A percentile compares a stretch with the other conserved stretches of the same genome.
phyloP scores from a whole-genome alignment of 345 rosid species.

The Murraya koenigii region DNA sequence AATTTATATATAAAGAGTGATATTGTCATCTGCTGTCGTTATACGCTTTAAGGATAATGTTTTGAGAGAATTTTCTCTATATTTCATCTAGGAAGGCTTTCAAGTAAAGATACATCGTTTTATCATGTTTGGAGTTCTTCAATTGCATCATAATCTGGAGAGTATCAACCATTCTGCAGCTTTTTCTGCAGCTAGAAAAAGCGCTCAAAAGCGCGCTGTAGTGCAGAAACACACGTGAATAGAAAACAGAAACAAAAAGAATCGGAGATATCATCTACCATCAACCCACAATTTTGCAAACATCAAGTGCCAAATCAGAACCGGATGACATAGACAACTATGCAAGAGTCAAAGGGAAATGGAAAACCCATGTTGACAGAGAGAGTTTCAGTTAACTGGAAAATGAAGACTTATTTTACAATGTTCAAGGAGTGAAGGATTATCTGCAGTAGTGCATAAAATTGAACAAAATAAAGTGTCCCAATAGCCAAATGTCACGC shows the following conservation, averaged over 20 bases:
- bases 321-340: not conserved
- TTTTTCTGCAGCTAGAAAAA: not conserved
- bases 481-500: not conserved
- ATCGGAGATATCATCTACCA: not conserved
- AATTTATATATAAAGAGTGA: not conserved
- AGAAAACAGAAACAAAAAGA: no score
- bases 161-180: not conserved
- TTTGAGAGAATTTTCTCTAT: not conserved
- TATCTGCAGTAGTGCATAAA: not conserved
- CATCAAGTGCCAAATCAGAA: not conserved
- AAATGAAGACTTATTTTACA: not conserved
- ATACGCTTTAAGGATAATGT: not conserved
- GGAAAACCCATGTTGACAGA: not conserved
- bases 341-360: not conserved
- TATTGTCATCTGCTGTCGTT: not conserved
- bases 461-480: not conserved
- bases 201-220: not conserved
- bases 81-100: not conserved
- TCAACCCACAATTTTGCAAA: not conserved
- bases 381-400: not conserved
- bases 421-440: not conserved
- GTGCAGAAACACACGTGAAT: not conserved
- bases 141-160: no score
- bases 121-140: not conserved
- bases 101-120: not conserved